Percentiles rank a stretch among this genome's conserved stretches.
phyloP scores from a whole-genome alignment of 2,329 filamentous ascomycete genomes.

The Aspergillus ibericus region DNA sequence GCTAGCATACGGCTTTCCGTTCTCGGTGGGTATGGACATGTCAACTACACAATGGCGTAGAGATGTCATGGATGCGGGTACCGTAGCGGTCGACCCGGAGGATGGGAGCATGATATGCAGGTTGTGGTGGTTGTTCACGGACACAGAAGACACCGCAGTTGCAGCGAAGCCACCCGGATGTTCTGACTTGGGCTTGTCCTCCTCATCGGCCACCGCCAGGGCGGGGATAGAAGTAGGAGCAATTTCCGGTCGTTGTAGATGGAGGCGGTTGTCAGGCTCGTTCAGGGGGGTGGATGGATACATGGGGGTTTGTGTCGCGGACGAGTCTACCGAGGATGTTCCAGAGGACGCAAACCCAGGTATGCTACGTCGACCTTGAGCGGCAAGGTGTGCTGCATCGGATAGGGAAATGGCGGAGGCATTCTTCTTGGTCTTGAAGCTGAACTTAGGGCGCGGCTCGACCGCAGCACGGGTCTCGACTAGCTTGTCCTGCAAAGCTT shows the following conservation, averaged over 20 bases:
- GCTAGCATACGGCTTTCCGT: constrained; percentile 67
- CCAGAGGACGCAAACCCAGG: constrained; percentile 45
- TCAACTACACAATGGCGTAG: constrained; percentile 74
- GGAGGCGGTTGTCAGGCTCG: constrained; percentile 32
- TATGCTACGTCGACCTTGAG: constrained; percentile 47
- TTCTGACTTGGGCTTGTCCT: constrained; percentile 16
- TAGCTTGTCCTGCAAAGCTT: constrained; percentile 75
- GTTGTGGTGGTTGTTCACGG: constrained; percentile 66
- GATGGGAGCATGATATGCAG: constrained; percentile 75
- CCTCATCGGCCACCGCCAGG: constrained; percentile 23
- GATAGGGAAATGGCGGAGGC: constrained; percentile 55
- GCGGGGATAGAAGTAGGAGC: constrained; percentile 37
- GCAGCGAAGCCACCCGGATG: constrained; percentile 54
- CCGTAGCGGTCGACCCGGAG: constrained; percentile 68
- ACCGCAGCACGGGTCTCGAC: constrained; percentile 67
- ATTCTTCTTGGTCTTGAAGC: constrained; percentile 69
- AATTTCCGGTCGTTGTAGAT: constrained; percentile 36
- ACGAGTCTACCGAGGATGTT: constrained; percentile 45
- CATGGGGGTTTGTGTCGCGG: constrained; percentile 35
- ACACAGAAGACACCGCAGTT: constrained; percentile 53
- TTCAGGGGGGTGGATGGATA: constrained; percentile 39
- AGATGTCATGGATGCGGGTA: constrained; percentile 70
- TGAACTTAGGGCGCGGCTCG: constrained; percentile 76
- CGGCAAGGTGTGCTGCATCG: constrained; percentile 57
- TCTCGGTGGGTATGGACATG: constrained; percentile 65